phyloP scores from a whole-genome alignment of 2,329 filamentous ascomycete genomes.

The Westerdykella ornata region DNA sequence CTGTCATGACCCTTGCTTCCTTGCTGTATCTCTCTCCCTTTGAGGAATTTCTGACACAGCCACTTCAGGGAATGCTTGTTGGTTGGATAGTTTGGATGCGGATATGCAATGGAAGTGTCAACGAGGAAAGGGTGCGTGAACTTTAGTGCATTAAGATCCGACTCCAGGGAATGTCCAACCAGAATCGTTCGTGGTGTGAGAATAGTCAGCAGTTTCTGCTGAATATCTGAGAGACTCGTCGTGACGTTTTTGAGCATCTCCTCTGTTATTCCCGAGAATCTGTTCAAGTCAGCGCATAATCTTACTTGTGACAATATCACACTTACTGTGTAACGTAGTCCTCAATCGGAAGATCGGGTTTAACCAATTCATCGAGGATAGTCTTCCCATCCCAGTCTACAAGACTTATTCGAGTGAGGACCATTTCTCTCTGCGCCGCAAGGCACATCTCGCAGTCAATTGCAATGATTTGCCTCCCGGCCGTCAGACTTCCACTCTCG shows the following conservation, averaged over 20 bases:
- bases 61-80: constrained; percentile 88
- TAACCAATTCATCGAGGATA: constrained; percentile 84
- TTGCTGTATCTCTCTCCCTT: constrained; percentile 74
- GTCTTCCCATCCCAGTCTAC: constrained; percentile 78
- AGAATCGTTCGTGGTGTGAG: constrained; percentile 68
- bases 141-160: constrained; percentile 75
- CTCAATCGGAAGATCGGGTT: constrained; percentile 77
- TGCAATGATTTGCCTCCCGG: constrained; percentile 69
- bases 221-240: constrained; percentile 77
- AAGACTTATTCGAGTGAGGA: constrained; percentile 82
- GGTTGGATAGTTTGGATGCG: constrained; percentile 81
- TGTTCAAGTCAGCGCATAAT: constrained; percentile 11
- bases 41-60: constrained; percentile 77
- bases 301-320: not conserved
- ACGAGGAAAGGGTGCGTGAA: constrained; percentile 89
- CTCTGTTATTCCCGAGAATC: constrained; percentile 84
- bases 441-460: constrained; percentile 98
- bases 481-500: constrained; percentile 74
- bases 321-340: constrained; percentile 75
- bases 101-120: constrained; percentile 84
- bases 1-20: constrained; percentile 77
- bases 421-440: constrained; percentile 70
- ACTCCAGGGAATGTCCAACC: constrained; percentile 74
- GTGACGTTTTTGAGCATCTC: constrained; percentile 76
- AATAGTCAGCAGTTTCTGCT: constrained; percentile 65